These are phyloP conservation scores for Schrenkiella parvula DNA, from an alignment of 345 rosid genomes.

Conservation along the genomic window DNA sequence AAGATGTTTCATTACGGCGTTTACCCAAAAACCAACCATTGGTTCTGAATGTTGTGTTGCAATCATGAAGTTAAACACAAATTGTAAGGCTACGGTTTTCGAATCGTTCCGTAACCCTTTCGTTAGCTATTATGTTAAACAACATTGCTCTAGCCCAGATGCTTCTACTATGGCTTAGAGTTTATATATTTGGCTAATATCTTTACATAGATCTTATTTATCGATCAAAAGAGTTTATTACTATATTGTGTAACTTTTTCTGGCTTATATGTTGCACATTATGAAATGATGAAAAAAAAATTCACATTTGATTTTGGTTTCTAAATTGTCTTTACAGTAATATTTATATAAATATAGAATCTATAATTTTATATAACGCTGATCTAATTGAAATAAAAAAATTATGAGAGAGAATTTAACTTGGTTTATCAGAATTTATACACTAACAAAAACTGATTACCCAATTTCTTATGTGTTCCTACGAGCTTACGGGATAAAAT, in stretches of 20 bases:
- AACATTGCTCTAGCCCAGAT: neutral
- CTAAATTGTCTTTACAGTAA: neutral
- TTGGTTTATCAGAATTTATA: neutral
- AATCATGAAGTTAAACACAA: neutral
- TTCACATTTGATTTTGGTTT: neutral
- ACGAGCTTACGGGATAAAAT: neutral
- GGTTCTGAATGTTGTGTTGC: neutral
- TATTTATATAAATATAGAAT: no score
- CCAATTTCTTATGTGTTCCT: no score
- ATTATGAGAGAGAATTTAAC: no score
- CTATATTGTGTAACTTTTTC: neutral
- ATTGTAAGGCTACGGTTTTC: neutral
- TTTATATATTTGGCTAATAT: neutral
- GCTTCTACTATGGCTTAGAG: neutral
- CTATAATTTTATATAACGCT: no score
- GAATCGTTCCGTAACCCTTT: neutral
- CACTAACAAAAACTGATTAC: no score
- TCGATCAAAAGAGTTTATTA: neutral
- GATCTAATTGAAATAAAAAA: no score
- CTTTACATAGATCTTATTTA: neutral
- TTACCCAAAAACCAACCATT: neutral
- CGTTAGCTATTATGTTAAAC: neutral
- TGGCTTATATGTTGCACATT: neutral
- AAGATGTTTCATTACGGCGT: neutral
- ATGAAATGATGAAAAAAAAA: neutral